A percentile compares a stretch with the other conserved stretches of the same genome.
phyloP scores from a whole-genome alignment of 176 grass and related monocot genomes.

The Oryza glumipatula region DNA sequence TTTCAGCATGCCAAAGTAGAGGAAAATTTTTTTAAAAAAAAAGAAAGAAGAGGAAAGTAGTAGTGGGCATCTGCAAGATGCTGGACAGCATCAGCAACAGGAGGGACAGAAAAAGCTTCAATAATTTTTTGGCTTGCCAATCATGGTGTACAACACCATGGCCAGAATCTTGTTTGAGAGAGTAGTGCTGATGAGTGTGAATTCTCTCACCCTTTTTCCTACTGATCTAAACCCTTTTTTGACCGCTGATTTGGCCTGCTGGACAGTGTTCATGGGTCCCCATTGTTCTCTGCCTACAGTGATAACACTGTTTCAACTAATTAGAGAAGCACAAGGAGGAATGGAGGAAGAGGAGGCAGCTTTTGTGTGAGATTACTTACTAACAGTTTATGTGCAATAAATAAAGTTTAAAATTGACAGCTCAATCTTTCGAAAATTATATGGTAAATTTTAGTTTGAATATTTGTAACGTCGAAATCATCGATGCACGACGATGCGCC shows the following conservation, averaged over 20 bases:
- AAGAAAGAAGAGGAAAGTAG: not conserved
- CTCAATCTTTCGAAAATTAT: not conserved
- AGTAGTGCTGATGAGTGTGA: conserved; percentile 6
- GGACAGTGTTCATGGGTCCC: conserved; percentile 16
- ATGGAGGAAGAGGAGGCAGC: not conserved
- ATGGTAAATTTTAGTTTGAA: not conserved
- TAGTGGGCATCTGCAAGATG: conserved; percentile 54
- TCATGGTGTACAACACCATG: conserved; percentile 41
- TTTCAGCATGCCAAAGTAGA: conserved; percentile 35
- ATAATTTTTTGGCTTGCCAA: conserved; percentile 51
- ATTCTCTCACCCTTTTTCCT: conserved; percentile 18
- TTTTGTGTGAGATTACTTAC: not conserved
- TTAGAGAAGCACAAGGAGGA: not conserved
- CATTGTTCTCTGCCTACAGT: conserved; percentile 26
- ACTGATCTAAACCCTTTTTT: conserved; percentile 32
- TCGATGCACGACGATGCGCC: no score
- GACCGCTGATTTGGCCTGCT: conserved; percentile 49
- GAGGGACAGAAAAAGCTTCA: conserved; percentile 39
- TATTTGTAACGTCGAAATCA: not conserved
- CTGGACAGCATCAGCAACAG: conserved; percentile 50
- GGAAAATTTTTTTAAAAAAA: not conserved
- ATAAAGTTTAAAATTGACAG: not conserved
- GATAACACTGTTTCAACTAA: conserved; percentile 16
- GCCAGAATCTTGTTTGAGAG: conserved; percentile 53
- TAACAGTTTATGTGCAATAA: not conserved